phyloP scores from a whole-genome alignment of 2,329 filamentous ascomycete genomes.

The Penicillium sp. region DNA sequence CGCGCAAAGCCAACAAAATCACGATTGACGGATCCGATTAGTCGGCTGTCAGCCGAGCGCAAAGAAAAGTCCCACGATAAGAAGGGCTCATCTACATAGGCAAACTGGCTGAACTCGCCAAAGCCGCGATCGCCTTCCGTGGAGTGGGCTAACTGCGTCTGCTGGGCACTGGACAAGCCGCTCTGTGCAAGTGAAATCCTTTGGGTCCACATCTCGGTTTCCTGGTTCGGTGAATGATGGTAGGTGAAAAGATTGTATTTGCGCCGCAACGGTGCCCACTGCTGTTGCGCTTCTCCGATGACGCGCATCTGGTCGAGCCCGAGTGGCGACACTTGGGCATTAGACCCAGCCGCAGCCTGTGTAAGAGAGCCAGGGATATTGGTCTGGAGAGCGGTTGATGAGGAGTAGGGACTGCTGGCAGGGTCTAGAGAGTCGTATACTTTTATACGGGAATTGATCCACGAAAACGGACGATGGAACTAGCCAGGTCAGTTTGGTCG shows the following conservation, averaged over 20 bases:
- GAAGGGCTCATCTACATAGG: slow-evolving; percentile 66
- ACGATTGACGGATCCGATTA: slow-evolving; percentile 67
- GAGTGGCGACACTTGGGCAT: slow-evolving; percentile 59
- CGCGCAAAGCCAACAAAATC: slow-evolving; percentile 67
- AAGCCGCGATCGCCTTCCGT: slow-evolving; percentile 30
- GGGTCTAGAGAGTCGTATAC: slow-evolving; percentile 59
- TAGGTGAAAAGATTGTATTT: slow-evolving; percentile 71
- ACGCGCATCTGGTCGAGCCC: slow-evolving; percentile 64
- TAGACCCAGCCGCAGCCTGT: slow-evolving; percentile 46
- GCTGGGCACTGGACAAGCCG: slow-evolving; percentile 55
- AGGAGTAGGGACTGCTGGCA: slow-evolving; percentile 38
- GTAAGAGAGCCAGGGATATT: slow-evolving; percentile 48
- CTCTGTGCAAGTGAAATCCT: slow-evolving; percentile 50
- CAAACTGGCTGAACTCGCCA: slow-evolving; percentile 63
- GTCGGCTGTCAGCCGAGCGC: slow-evolving; percentile 52
- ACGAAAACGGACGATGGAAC: slow-evolving; percentile 68
- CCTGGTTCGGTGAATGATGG: slow-evolving; percentile 48
- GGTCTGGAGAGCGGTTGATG: slow-evolving; percentile 51
- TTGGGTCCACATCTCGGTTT: slow-evolving; percentile 42
- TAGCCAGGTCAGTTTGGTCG: slow-evolving; percentile 25
- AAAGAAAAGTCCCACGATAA: slow-evolving; percentile 70
- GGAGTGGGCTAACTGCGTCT: slow-evolving; percentile 45
- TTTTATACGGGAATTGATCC: slow-evolving; percentile 64
- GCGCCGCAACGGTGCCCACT: slow-evolving; percentile 65
- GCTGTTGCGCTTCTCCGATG: slow-evolving; percentile 66